Evolutionary conservation across 345 rosid species (phyloP), one percentile per base, ranked within the genome.

Genomic region (Luvunga scandens): DNA sequence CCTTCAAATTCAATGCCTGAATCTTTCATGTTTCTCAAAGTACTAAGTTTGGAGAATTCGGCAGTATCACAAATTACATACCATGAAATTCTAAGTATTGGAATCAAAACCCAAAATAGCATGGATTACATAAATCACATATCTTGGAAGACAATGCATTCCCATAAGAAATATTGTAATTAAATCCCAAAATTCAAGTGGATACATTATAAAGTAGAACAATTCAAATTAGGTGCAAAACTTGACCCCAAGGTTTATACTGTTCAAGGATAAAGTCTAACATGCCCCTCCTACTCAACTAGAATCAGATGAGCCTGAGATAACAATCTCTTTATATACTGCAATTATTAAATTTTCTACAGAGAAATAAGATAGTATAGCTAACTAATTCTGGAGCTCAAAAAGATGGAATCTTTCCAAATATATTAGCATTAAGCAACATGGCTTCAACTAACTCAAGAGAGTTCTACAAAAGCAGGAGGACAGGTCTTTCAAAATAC

Each of bases 401-500:
- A 42, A 42, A 42, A 2, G 48, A 42, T 42, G 14, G 48, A 9
- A 42, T 9, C 0, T 42, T 0, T 2, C 10, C 0, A 42, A 42
- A 42, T 2, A 42, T 42, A 42, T 42, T 42, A 42, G 48, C 3
- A 42, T 10, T 14, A 42, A 42, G 48, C 4, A 42, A 42, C 14
- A 10, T 42, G 48, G 48, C 14, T 42, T 42, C 48, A 42, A 42
- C 0, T 42, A 42, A 42, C 4, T 62, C 28, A 5, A 13, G 34
- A 12, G 66, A 61, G 19, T 5, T 12, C 33, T 27, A 4, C 66
- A 27, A 31, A 61, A 61, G 33, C 66, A 61, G 2, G 14, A 42
- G 21, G 22, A 1, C 38, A 6, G 67, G 18, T 63, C 67, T 2
- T 28, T 14, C 36, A 27, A 30, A 97, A 97, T 94, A 79, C 16